phyloP scores from a whole-genome alignment of 2,329 filamentous ascomycete genomes.

The Davidsoniella neocaledoniae region DNA sequence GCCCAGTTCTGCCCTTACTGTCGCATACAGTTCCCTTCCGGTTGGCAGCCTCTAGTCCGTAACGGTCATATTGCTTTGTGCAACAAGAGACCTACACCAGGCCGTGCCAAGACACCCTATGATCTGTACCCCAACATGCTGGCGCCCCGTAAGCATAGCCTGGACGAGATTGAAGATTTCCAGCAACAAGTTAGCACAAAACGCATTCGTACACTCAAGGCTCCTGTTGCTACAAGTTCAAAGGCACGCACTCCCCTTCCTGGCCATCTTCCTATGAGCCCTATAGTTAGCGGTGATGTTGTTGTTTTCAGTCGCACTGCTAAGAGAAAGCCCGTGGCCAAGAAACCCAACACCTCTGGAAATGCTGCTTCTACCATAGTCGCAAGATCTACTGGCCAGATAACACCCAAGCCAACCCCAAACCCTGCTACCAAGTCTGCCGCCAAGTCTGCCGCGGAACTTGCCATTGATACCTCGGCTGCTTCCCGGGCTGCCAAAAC shows the following conservation, averaged over 20 bases:
- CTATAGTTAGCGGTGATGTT: no score
- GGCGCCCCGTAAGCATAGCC: background rate
- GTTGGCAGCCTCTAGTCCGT: background rate
- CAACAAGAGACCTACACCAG: background rate
- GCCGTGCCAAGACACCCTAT: constrained; percentile 6
- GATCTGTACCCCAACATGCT: constrained; percentile 8
- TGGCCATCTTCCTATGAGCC: no score
- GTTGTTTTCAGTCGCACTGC: no score
- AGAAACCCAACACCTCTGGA: background rate
- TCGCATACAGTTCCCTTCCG: constrained; percentile 1
- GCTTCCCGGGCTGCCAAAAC: no score
- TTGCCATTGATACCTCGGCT: no score
- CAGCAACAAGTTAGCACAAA: background rate
- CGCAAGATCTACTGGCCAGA: no score
- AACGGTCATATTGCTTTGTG: constrained; percentile 11
- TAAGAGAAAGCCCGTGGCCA: background rate
- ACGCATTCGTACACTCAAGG: background rate
- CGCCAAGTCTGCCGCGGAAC: background rate
- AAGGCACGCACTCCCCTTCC: no score
- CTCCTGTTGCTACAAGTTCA: no score
- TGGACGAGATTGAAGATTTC: background rate
- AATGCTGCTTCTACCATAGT: background rate
- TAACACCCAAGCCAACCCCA: background rate
- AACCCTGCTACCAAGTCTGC: background rate
- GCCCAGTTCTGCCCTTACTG: constrained; percentile 16